phyloP scores from a whole-genome alignment of 1,284 basidiomycete species.

The Malassezia vespertilionis region DNA sequence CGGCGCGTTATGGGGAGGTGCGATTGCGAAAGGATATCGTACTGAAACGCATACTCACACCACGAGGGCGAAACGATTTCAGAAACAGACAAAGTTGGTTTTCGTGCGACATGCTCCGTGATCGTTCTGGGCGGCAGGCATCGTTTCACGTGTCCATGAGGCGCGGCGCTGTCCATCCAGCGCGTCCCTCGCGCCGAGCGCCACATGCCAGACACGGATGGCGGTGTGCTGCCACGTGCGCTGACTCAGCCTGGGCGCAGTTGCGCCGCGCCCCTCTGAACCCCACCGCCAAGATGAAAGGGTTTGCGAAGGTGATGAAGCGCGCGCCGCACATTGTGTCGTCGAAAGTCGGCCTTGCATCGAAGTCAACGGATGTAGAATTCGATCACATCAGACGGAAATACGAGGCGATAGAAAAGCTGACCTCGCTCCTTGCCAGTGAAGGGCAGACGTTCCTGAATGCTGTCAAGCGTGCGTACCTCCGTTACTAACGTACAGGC shows the following conservation, averaged over 20 bases:
- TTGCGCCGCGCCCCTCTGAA: not conserved
- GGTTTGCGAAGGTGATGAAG: slow-evolving; percentile 36
- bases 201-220: too few relatives aligned
- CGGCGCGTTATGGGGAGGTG: slow-evolving; percentile 27
- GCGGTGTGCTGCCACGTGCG: not conserved
- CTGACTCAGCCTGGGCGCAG: slow-evolving; percentile 1
- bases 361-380: slow-evolving; percentile 39
- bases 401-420: slow-evolving; percentile 66
- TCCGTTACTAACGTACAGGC: slow-evolving; percentile 50
- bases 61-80: slow-evolving; percentile 38
- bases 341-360: slow-evolving; percentile 38
- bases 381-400: slow-evolving; percentile 48
- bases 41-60: slow-evolving; percentile 40
- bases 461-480: slow-evolving; percentile 26
- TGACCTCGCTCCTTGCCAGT: slow-evolving; percentile 79
- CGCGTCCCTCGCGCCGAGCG: slow-evolving; percentile 1
- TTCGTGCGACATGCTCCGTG: slow-evolving; percentile 21
- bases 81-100: slow-evolving; percentile 31
- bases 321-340: slow-evolving; percentile 44
- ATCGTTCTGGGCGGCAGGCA: slow-evolving; percentile 12
- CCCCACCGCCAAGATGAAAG: slow-evolving; percentile 25
- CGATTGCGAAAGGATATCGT: slow-evolving; percentile 27
- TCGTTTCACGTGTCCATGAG: not conserved
- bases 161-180: not conserved
- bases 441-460: slow-evolving; percentile 81